These are phyloP conservation scores for Picochlorum sp. DNA, from an alignment of 139 green algal genomes.

Conservation along the genomic window DNA sequence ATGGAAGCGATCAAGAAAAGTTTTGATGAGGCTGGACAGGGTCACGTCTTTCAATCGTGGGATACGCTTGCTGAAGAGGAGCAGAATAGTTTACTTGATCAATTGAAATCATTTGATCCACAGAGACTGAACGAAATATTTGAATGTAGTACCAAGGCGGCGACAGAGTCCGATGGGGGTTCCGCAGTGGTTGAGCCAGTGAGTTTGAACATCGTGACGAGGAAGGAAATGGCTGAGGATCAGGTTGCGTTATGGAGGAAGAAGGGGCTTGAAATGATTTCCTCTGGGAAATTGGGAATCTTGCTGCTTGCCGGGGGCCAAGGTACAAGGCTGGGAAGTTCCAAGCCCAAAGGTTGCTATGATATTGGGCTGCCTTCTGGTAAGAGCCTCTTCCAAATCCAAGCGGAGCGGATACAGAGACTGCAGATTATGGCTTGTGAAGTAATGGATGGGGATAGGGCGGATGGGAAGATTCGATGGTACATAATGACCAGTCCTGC, in stretches of 20 bases:
- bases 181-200: neutral
- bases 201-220: conserved; percentile 7
- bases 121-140: conserved; percentile 32
- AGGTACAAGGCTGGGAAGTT: conserved; percentile 82
- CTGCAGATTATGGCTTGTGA: conserved; percentile 49
- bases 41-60: conserved; percentile 2
- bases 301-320: conserved; percentile 86
- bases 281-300: conserved; percentile 57
- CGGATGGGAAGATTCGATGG: conserved; percentile 33
- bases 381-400: conserved; percentile 87
- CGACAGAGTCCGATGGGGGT: neutral
- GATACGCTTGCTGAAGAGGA: conserved; percentile 25
- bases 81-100: conserved; percentile 10
- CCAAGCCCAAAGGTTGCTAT: conserved; percentile 83
- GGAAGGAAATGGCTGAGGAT: conserved; percentile 9
- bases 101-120: conserved; percentile 32
- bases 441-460: neutral
- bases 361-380: conserved; percentile 82
- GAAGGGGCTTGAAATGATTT: conserved; percentile 33
- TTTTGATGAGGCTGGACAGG: neutral
- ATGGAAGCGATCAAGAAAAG: neutral
- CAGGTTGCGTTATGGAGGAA: conserved; percentile 22
- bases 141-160: conserved; percentile 15
- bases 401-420: conserved; percentile 66
- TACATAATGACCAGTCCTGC: conserved; percentile 90